Percentiles rank a stretch among this genome's conserved stretches.
Evolutionary conservation across 1,284 basidiomycete genomes (phyloP).

Genomic region (Puccinia triticina): DNA sequence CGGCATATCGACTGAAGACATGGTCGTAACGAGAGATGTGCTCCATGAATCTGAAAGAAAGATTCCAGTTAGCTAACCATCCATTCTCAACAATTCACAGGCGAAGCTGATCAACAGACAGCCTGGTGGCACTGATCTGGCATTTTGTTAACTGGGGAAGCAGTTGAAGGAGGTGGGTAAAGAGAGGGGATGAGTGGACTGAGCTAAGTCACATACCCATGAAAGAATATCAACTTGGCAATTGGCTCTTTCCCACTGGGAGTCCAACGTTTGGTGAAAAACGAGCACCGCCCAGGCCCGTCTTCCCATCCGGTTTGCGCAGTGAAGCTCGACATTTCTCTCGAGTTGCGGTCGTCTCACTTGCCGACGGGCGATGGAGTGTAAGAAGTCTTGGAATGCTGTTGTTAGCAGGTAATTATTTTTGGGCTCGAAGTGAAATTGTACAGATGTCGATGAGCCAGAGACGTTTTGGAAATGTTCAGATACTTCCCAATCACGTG

Average conservation of each 20-base stretch:
- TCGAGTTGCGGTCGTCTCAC: neutral
- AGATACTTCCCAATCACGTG: too few species aligned
- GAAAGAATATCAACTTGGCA: slow-evolving; percentile 56
- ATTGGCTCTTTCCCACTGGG: slow-evolving; percentile 32
- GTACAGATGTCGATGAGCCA: too few species aligned
- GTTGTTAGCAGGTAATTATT: too few species aligned
- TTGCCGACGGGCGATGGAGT: neutral
- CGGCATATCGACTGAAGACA: slow-evolving; percentile 60
- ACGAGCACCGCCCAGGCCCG: slow-evolving; percentile 33
- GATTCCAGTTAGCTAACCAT: neutral
- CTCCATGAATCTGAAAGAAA: slow-evolving; percentile 60
- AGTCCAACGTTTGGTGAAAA: slow-evolving; percentile 56
- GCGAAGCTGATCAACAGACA: neutral
- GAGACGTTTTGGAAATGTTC: too few species aligned
- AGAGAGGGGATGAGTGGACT: neutral
- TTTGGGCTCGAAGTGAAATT: too few species aligned
- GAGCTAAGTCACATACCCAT: slow-evolving; percentile 54
- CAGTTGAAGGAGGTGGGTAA: neutral
- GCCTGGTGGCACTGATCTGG: neutral
- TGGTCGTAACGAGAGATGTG: slow-evolving; percentile 61
- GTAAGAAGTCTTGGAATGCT: neutral
- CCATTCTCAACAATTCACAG: neutral
- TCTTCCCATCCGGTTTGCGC: slow-evolving; percentile 28
- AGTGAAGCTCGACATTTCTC: slow-evolving; percentile 18
- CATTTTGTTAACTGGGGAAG: neutral